A percentile compares a stretch with the other conserved stretches of the same genome.
Conservation (phyloP, 345 rosid genomes). For the Eucalyptus regnans region DNA sequence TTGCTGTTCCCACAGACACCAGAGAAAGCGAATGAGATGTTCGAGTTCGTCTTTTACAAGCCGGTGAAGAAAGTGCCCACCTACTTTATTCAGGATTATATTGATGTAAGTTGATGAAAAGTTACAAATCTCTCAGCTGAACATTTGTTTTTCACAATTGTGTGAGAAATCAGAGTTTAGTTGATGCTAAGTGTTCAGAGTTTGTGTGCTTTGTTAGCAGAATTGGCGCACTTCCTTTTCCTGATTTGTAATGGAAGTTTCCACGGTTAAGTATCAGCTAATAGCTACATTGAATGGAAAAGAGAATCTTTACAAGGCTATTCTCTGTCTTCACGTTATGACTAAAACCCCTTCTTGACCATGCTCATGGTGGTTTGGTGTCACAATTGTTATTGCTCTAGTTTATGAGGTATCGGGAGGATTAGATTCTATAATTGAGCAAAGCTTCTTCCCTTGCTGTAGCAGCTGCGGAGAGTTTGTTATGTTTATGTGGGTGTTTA, state of each 20-base stretch:
- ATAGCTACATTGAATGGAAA: background rate
- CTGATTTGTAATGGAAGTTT: background rate
- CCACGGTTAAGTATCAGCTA: background rate
- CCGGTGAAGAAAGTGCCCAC: background rate
- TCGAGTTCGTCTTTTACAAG: background rate
- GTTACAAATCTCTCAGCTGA: background rate
- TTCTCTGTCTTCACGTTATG: background rate
- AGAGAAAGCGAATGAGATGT: background rate
- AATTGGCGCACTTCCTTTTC: background rate
- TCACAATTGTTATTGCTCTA: too few species aligned
- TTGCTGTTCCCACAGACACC: conserved; percentile 3
- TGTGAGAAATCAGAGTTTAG: background rate
- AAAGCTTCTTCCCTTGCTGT: background rate
- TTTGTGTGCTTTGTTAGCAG: background rate
- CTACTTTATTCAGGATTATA: background rate
- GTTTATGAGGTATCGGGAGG: background rate
- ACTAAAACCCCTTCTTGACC: background rate
- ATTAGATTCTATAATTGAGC: background rate
- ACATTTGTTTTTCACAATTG: background rate
- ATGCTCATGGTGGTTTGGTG: background rate
- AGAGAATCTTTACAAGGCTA: background rate
- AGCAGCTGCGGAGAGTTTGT: background rate
- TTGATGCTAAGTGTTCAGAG: background rate
- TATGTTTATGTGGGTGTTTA: background rate
- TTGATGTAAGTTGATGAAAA: background rate